phyloP scores from a whole-genome alignment of 2,329 filamentous ascomycete species.

The Ophiostoma novo-ulmi region DNA sequence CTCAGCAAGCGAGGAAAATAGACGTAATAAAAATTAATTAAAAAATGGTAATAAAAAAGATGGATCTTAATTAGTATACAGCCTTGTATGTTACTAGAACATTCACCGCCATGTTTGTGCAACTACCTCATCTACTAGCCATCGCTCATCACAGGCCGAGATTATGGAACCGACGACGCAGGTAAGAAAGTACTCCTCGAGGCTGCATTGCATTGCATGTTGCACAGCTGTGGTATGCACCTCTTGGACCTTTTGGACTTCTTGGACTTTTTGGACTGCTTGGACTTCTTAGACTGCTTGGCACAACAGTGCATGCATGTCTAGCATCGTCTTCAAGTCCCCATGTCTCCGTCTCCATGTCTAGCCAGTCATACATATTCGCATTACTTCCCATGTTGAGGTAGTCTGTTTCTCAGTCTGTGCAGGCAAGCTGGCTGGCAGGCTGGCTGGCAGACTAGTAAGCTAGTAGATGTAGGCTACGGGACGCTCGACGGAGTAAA shows the following conservation, averaged over 20 bases:
- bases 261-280: background rate
- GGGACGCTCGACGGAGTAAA: background rate
- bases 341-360: background rate
- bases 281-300: background rate
- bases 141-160: background rate
- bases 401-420: background rate
- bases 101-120: background rate
- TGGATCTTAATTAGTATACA: background rate
- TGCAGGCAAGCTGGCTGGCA: background rate
- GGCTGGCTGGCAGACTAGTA: background rate
- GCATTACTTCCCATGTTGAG: background rate
- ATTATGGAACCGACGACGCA: slow-evolving; percentile 3
- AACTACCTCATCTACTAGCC: background rate
- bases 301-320: background rate
- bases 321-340: background rate
- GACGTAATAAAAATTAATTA: background rate
- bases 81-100: background rate
- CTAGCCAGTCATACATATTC: background rate
- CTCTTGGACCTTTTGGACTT: too few species aligned
- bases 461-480: background rate
- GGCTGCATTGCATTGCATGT: slow-evolving; percentile 9
- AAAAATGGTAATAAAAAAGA: background rate
- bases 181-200: background rate
- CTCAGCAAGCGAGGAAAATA: background rate
- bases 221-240: background rate